Conservation (phyloP, 805 yeast species). For the Candida chilensis region DNA sequence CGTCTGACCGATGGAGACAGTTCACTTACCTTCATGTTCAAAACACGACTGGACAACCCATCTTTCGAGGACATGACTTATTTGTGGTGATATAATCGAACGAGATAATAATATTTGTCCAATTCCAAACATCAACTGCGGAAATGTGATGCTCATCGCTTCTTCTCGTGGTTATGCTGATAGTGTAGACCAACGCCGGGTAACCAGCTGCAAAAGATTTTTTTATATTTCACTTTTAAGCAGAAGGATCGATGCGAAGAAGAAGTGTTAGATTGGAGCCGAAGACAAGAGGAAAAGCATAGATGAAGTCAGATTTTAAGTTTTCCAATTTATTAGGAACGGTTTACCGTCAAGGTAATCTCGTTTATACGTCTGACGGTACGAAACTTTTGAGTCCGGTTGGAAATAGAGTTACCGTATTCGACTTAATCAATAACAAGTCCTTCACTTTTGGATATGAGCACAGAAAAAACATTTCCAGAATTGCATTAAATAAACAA, state of each 20-base stretch:
- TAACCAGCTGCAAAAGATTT: slow-evolving; percentile 9
- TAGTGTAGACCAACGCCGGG: not conserved
- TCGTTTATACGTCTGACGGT: slow-evolving; percentile 82
- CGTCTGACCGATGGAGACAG: too few relatives aligned
- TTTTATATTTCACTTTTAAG: too few relatives aligned
- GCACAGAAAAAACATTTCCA: slow-evolving; percentile 74
- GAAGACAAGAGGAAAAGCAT: not conserved
- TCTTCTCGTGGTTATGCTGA: not conserved
- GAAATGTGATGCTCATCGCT: not conserved
- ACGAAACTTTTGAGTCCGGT: slow-evolving; percentile 80
- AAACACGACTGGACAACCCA: slow-evolving; percentile 52
- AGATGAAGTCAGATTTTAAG: slow-evolving; percentile 82
- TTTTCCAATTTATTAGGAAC: slow-evolving; percentile 89
- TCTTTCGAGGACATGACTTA: slow-evolving; percentile 9
- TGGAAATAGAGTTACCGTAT: slow-evolving; percentile 85
- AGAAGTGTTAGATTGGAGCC: too few relatives aligned
- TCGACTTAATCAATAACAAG: slow-evolving; percentile 75
- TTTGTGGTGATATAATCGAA: not conserved
- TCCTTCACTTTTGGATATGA: slow-evolving; percentile 89
- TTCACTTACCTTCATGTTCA: slow-evolving; percentile 65
- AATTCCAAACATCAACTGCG: not conserved
- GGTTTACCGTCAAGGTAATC: slow-evolving; percentile 88
- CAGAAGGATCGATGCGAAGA: too few relatives aligned
- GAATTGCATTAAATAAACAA: slow-evolving; percentile 78
- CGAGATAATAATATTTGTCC: not conserved